phyloP scores from a whole-genome alignment of 495 filamentous ascomycete species.

The Chaetomium tenue region DNA sequence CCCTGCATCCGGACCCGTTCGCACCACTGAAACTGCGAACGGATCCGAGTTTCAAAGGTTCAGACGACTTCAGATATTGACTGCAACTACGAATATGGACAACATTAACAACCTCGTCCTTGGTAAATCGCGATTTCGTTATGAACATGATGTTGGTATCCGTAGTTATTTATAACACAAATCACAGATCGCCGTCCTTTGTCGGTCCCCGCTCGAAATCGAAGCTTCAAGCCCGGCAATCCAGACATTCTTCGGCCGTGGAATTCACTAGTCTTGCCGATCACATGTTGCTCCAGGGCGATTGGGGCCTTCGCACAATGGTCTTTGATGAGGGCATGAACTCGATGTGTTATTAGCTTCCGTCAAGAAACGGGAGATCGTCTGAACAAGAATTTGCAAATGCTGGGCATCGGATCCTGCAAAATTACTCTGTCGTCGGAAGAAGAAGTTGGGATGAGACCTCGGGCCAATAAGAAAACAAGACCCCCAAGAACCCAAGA shows the following conservation, averaged over 20 bases:
- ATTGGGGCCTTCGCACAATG: background rate
- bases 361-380: slow-evolving; percentile 6
- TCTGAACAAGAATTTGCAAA: background rate
- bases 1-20: background rate
- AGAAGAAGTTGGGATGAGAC: background rate
- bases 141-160: background rate
- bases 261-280: background rate
- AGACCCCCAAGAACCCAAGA: background rate
- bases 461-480: slow-evolving; percentile 4
- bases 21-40: background rate
- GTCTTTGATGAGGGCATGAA: too few species aligned
- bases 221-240: slow-evolving; percentile 3
- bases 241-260: background rate
- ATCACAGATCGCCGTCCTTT: background rate
- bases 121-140: background rate
- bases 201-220: slow-evolving; percentile 11
- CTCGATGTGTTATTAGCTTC: background rate
- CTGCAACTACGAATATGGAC: background rate
- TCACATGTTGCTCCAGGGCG: background rate
- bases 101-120: background rate
- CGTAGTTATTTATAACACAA: background rate
- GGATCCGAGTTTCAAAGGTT: background rate
- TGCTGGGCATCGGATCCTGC: background rate
- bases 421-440: background rate
- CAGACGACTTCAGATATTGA: background rate